phyloP scores from a whole-genome alignment of 805 yeast genomes.

The Saccharomycopsis sp. region DNA sequence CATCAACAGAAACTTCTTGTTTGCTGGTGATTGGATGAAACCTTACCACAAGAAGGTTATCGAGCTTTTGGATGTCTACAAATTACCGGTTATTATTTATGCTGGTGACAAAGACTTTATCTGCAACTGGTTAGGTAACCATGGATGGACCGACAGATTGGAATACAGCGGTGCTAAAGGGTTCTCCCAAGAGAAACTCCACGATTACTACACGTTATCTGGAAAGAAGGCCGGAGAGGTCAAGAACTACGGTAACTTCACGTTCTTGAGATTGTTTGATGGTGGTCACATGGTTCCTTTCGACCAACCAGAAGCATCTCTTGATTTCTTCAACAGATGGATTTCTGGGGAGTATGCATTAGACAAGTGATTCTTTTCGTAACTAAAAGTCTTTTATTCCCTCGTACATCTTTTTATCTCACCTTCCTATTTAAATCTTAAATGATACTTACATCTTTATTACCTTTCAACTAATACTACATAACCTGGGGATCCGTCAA shows the following conservation, averaged over 20 bases:
- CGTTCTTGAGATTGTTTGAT: conserved; percentile 69
- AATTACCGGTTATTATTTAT: conserved; percentile 74
- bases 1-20: conserved; percentile 70
- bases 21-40: conserved; percentile 89
- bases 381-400: no score
- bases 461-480: no score
- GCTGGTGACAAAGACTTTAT: conserved; percentile 95
- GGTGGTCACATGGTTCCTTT: conserved; percentile 94
- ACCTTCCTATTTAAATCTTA: neutral
- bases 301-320: conserved; percentile 72
- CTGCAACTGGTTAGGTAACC: conserved; percentile 90
- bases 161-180: conserved; percentile 54
- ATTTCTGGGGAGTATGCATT: conserved; percentile 39
- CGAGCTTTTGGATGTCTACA: conserved; percentile 43
- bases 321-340: conserved; percentile 73
- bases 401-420: no score
- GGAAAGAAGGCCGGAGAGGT: conserved; percentile 54
- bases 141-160: conserved; percentile 69
- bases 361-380: conserved; percentile 5
- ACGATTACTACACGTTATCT: conserved; percentile 31
- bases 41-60: conserved; percentile 77
- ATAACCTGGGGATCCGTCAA: no score
- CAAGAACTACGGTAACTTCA: conserved; percentile 62
- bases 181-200: conserved; percentile 38
- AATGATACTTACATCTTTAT: no score